Base-by-base conservation (phyloP, 129 eudicot genomes). In the Tanacetum coccineum region DNA sequence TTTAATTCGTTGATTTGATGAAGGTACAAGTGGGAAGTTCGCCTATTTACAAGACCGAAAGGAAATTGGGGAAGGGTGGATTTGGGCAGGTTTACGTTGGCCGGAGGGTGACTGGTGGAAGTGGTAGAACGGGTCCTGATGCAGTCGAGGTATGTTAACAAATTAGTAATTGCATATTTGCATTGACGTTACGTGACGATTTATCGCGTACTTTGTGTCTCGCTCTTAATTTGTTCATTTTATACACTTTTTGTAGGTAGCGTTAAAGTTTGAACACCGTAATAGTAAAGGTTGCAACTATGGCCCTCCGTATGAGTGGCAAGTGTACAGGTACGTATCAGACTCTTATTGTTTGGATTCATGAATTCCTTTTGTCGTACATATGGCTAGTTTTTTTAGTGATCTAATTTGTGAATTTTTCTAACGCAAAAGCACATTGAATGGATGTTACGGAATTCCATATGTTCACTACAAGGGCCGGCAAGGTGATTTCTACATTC, bases 271-370 rank as follows among this genome's bases (percentile, higher is more conserved):
- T 82, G 99, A 94, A 80, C 99, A 94, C 74, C 97, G 99, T n/a
- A 94, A 84, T 70, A 94, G 99, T 74, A 94, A 94, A 79, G 99
- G 99, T 57, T 94, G 99, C 85, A 94, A 87, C 77, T 87, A 83
- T 74, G 97, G 99, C 58, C 99, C 99, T 78, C 99, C 99, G 25
- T 94, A 94, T 76, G 99, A 94, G 80, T 94, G 99, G 99, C 99
- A 94, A 82, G 99, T 89, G 53, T 94, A 94, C 85, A 89, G 82
- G 99, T 94, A 87, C 70, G 83, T 47, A 59, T 60, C 47, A 44
- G 45, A 71, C 42, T 56, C 47, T 69, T 45, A 39, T 64, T 32
- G 36, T 40, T 74, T 58, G 4, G 10, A 68, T 40, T 30, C 7
- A 59, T 9, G 5, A 45, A 3, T 30, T 44, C 3, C 13, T 36